Percentiles rank a stretch among this genome's conserved stretches.
Evolutionary conservation across 2,329 filamentous ascomycete species (phyloP).

Genomic region (Chalaropsis ovoidea): DNA sequence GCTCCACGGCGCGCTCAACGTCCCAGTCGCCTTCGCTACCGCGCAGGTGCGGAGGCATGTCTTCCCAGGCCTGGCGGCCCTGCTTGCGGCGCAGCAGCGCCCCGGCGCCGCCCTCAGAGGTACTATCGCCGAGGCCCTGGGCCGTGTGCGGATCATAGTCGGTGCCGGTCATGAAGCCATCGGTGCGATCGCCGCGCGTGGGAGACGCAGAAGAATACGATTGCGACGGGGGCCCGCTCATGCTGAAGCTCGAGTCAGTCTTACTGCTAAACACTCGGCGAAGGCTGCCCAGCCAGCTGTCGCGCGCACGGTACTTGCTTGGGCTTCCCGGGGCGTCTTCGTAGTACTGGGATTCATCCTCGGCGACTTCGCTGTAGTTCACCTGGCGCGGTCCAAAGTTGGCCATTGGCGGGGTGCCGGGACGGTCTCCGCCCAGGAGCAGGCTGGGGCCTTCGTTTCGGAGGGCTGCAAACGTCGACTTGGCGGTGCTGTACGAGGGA

Average conservation of each 20-base stretch:
- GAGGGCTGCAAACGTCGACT: conserved; percentile 42
- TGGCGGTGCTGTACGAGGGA: conserved; percentile 44
- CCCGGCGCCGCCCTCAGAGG: conserved; percentile 28
- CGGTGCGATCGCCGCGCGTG: conserved; percentile 32
- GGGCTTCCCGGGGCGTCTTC: conserved; percentile 42
- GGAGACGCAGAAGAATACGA: conserved; percentile 25
- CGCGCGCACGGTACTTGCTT: conserved; percentile 46
- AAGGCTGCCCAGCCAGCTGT: conserved; percentile 60
- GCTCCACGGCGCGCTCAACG: conserved; percentile 61
- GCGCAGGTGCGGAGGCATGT: conserved; percentile 28
- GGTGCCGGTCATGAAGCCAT: conserved; percentile 30
- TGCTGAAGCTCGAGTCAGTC: conserved; percentile 29
- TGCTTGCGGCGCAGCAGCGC: conserved; percentile 45
- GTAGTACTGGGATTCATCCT: conserved; percentile 34
- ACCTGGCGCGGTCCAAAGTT: conserved; percentile 26
- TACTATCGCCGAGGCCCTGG: conserved; percentile 37
- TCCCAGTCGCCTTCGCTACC: conserved; percentile 61
- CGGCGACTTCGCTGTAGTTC: conserved; percentile 26
- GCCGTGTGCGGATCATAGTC: conserved; percentile 37
- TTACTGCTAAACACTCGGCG: conserved; percentile 50
- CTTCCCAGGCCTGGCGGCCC: conserved; percentile 46
- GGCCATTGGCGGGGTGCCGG: neutral
- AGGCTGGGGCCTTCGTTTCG: conserved; percentile 45
- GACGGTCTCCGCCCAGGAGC: conserved; percentile 32
- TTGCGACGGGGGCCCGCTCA: conserved; percentile 27